These are phyloP conservation scores for Colletotrichum zoysiae DNA, from an alignment of 2,329 filamentous ascomycete genomes.

Conservation along the genomic window DNA sequence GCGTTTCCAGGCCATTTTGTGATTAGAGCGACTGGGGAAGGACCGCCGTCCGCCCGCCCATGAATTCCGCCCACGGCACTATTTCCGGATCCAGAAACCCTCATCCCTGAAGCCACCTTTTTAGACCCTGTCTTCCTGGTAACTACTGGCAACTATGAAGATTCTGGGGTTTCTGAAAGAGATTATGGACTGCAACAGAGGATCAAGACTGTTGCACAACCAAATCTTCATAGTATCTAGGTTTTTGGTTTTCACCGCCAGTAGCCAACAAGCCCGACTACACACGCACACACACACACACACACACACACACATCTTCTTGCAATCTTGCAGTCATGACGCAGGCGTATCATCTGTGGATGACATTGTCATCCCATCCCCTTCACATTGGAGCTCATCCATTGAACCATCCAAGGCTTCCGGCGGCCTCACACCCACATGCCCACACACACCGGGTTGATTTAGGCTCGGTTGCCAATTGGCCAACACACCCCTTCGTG, in stretches of 20 bases:
- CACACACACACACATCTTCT: neutral
- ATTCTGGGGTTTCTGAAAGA: conserved; percentile 20
- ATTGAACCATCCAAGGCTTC: neutral
- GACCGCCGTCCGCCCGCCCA: neutral
- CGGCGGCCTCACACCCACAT: neutral
- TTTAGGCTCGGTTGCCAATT: conserved; percentile 27
- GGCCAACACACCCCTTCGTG: conserved; percentile 6
- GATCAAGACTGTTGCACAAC: neutral
- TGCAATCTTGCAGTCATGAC: neutral
- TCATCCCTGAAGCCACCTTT: neutral
- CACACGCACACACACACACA: neutral
- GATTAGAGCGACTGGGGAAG: conserved; percentile 29
- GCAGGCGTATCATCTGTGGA: conserved; percentile 12
- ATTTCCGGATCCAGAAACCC: conserved; percentile 14
- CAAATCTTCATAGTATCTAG: neutral
- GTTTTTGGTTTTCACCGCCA: neutral
- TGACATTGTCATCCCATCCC: conserved; percentile 21
- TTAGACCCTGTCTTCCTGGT: neutral
- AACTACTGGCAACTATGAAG: neutral
- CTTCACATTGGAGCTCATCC: neutral
- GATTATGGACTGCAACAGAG: neutral
- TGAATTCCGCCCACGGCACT: conserved; percentile 35
- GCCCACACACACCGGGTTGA: neutral
- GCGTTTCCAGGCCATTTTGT: conserved; percentile 33
- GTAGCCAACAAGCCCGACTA: neutral